Evolutionary conservation across 345 rosid species (phyloP), one percentile per base, ranked within the genome.

Genomic region (Carallia brachiata): DNA sequence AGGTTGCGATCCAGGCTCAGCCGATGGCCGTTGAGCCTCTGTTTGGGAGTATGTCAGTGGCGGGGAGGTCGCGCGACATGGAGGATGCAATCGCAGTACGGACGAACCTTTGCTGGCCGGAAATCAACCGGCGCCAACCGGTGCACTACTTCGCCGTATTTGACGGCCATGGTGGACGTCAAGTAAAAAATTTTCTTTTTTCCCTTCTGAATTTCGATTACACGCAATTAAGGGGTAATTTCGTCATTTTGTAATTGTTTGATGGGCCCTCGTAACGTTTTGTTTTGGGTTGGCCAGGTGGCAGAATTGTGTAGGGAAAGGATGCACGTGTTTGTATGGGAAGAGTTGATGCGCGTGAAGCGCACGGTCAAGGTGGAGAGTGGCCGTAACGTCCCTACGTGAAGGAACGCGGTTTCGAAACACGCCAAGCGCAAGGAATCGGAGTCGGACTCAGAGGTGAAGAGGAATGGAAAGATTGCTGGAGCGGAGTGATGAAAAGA

Each of bases 131-230:
- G 30, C 63, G 73, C 13, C 68, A 65, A 54, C 87, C 98, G 32
- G 81, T 87, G 71, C 97, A 93, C 81, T 89, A 81, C 87, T 89
- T 90, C 69, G 93, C 79, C 48, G 91, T 93, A 10, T 93, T 76
- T 75, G 98, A 93, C 70, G 98, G 98, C 10, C 97, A 90, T 28
- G 97, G 96, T 30, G 96, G 97, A 48, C 17, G 88, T 78, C 88
- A 89, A 28, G 86, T 79, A 67, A 78, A 7, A 0, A 23, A 23
- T 65, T 61, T 55, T 15, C 10, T 5, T 19, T 36, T 31, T 36
- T 2, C 19, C 31, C 10, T 31, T 48, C 56, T 67, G 62, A 48
- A 10, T 58, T 31, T 15, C 1, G 5, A 18, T 12, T 28, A 32
- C 2, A 32, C 36, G 62, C 37, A 56, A 30, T 57, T 19, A 61